phyloP scores from a whole-genome alignment of 1,284 basidiomycete genomes.

The Somion occarium region DNA sequence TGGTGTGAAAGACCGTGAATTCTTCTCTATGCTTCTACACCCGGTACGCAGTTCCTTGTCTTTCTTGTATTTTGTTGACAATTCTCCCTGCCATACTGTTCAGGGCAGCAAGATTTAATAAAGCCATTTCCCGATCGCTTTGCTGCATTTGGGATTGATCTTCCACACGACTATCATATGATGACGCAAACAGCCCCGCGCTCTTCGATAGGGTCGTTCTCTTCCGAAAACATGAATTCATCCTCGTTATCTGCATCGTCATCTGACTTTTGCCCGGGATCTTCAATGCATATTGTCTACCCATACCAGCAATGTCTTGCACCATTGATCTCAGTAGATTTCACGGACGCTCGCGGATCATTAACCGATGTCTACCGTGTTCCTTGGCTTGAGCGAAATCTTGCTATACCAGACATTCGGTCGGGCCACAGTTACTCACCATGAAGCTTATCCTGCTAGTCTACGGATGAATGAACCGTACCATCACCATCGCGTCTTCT shows the following conservation, averaged over 20 bases:
- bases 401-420: neutral
- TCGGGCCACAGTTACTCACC: neutral
- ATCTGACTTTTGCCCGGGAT: constrained; percentile 24
- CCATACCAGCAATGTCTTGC: constrained; percentile 6
- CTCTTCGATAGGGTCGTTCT: constrained; percentile 16
- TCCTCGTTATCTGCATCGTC: constrained; percentile 26
- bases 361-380: neutral
- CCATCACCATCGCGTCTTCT: neutral
- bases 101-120: constrained; percentile 25
- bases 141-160: constrained; percentile 24
- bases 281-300: constrained; percentile 5
- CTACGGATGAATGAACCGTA: neutral
- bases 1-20: too few species aligned
- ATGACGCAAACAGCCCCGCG: constrained; percentile 24
- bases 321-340: neutral
- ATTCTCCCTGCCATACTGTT: neutral
- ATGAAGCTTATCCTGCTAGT: neutral
- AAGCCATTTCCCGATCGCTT: constrained; percentile 22
- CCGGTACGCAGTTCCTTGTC: neutral
- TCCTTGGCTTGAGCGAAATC: neutral
- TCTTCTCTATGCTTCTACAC: neutral
- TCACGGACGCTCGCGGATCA: constrained; percentile 3
- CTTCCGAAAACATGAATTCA: constrained; percentile 16
- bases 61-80: neutral
- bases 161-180: constrained; percentile 28